Evolutionary conservation across 345 rosid species (phyloP), one percentile per base, ranked within the genome.

Genomic region (Syzygium aromaticum): DNA sequence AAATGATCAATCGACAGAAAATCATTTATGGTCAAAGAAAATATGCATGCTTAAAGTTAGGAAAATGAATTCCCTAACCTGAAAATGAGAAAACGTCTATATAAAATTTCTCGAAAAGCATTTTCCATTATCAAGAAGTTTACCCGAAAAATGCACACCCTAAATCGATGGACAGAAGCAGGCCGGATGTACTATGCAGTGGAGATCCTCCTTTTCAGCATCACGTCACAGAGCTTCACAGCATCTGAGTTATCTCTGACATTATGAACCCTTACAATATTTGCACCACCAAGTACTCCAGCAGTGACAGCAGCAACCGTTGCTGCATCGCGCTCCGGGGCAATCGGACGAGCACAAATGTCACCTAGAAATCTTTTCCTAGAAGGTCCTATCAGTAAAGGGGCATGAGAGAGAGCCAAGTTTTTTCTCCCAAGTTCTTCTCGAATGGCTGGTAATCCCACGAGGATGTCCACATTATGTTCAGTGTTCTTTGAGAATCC

Each of bases 291-390:
- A 51, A 98, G 87, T 85, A 95, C 88, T 25, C 97, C 94, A 11
- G 96, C 91, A 85, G 99, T 89, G 53, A 95, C 89, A 28, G 93
- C 93, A 61, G 98, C 95, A 92, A 95, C 87, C 2, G 99, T 96
- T 84, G 99, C 99, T 46, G 98, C 93, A 92, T 96, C 99, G 87
- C 99, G 93, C 85, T 95, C 97, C 27, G 13, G 84, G n/a, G 99
- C 95, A 84, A 86, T 90, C 10, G 94, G 90, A 49, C 92, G 94
- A 17, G 83, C 56, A 52, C 99, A 96, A 56, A 95, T 93, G 86
- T 96, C 96, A 84, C 99, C 99, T 52, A 98, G 91, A 87, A 98
- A 98, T 80, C 94, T 92, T 92, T 98, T 98, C 87, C 98, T 93
- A 7, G 97, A 96, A 86, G 99, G 94, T 89, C 99, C 98, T 56